These are phyloP conservation scores for Apiotrichum laibachii DNA, from an alignment of 1,284 basidiomycete species.

Conservation along the genomic window DNA sequence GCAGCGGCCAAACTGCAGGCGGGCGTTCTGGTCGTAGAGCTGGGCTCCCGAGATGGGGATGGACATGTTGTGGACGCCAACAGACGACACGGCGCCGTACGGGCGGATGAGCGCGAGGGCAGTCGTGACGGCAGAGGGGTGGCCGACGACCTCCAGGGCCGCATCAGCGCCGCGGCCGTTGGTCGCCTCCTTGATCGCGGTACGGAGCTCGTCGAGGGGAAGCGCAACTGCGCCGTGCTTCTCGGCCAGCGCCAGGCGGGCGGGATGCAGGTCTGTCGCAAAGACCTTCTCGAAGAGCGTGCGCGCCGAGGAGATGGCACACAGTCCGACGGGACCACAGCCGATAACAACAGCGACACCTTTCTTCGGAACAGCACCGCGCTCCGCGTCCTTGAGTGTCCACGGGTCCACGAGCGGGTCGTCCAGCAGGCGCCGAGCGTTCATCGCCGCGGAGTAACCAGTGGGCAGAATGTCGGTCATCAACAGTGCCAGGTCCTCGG, in stretches of 20 bases:
- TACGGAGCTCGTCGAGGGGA: constrained; percentile 26
- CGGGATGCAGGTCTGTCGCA: constrained; percentile 37
- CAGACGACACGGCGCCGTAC: constrained; percentile 74
- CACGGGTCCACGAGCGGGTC: constrained; percentile 32
- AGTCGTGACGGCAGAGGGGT: constrained; percentile 65
- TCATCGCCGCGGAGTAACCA: constrained; percentile 51
- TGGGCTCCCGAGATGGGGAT: constrained; percentile 51
- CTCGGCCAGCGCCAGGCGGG: constrained; percentile 31
- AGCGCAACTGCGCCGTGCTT: constrained; percentile 50
- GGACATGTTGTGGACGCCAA: constrained; percentile 60
- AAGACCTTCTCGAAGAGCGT: constrained; percentile 48
- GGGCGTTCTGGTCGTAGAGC: constrained; percentile 72
- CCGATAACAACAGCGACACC: constrained; percentile 49
- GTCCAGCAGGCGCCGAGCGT: constrained; percentile 46
- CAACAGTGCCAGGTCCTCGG: constrained; percentile 50
- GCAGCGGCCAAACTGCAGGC: constrained; percentile 64
- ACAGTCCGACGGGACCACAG: constrained; percentile 54
- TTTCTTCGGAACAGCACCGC: constrained; percentile 34
- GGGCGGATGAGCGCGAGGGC: constrained; percentile 73
- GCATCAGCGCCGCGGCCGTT: constrained; percentile 53
- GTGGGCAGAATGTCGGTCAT: constrained; percentile 54
- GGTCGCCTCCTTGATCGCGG: constrained; percentile 35
- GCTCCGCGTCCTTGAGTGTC: constrained; percentile 26
- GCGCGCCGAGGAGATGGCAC: constrained; percentile 50
- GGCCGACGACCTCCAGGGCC: constrained; percentile 70